phyloP scores from a whole-genome alignment of 176 grass and related monocot species.

The Alopecurus myosuroides region DNA sequence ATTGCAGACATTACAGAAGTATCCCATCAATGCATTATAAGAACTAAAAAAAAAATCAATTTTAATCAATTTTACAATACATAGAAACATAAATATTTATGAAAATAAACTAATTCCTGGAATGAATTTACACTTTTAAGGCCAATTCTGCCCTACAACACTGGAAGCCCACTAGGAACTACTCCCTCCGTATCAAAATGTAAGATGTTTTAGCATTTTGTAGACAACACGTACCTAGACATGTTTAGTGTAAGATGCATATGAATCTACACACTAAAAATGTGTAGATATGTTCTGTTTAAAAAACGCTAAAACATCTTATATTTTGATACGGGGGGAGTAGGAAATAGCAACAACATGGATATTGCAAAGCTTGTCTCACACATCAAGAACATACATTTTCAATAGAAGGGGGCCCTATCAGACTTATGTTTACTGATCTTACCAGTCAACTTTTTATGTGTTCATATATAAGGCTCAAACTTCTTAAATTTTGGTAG shows the following conservation, averaged over 20 bases:
- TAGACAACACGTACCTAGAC: too few species aligned
- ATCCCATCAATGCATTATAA: not conserved
- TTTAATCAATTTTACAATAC: not conserved
- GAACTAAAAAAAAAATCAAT: not conserved
- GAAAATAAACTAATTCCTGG: not conserved
- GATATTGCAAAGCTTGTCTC: not conserved
- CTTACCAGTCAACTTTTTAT: not conserved
- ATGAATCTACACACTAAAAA: too few species aligned
- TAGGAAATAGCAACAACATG: not conserved
- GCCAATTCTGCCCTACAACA: not conserved
- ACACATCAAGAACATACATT: not conserved
- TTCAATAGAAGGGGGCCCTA: not conserved
- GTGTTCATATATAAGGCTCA: not conserved
- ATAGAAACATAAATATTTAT: not conserved
- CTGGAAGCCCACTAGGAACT: not conserved
- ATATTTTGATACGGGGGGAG: too few species aligned
- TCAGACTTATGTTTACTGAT: not conserved
- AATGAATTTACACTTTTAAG: not conserved
- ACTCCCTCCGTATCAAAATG: too few species aligned
- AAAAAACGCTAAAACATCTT: too few species aligned
- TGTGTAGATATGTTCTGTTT: too few species aligned
- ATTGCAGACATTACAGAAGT: not conserved
- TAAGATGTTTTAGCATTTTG: too few species aligned
- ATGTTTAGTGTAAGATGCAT: too few species aligned
- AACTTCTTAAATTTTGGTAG: not conserved